Percentiles rank a stretch among this genome's conserved stretches.
Evolutionary conservation across 805 yeast species (phyloP).

Genomic region (Candida tammaniensis): DNA sequence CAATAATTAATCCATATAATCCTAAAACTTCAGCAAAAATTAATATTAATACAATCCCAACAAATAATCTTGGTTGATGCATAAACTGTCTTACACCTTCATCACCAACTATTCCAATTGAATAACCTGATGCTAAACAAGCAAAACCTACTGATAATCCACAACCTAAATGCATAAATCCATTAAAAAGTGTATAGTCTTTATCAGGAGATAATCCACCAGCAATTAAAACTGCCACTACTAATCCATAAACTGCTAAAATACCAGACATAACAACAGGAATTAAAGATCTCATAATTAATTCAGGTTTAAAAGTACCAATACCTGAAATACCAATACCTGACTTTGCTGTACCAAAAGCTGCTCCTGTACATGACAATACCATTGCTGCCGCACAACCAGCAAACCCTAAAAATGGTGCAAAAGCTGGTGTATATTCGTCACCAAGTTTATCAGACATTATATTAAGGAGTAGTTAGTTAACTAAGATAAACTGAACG

Average conservation of each 20-base stretch:
- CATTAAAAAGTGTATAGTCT: constrained; percentile 87
- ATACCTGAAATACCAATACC: constrained; percentile 98
- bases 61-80: constrained; percentile 97
- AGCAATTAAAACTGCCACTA: constrained; percentile 93
- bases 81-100: constrained; percentile 99
- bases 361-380: constrained; percentile 95
- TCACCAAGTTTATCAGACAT: no score
- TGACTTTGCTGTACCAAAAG: constrained; percentile 96
- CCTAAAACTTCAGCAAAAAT: constrained; percentile 99
- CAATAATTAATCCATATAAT: constrained; percentile 96
- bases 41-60: constrained; percentile 96
- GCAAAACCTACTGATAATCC: constrained; percentile 96
- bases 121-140: constrained; percentile 98
- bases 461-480: no score
- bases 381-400: constrained; percentile 95
- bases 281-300: constrained; percentile 90
- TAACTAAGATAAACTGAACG: no score
- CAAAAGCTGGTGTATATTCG: constrained; percentile 84
- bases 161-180: constrained; percentile 97
- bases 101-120: constrained; percentile 99
- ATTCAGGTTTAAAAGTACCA: constrained; percentile 95
- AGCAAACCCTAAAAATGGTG: constrained; percentile 97
- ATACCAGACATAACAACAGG: constrained; percentile 99
- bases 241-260: constrained; percentile 93
- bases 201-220: constrained; percentile 79